Conservation (phyloP, 495 filamentous ascomycete genomes). For the Annulohypoxylon moriforme region DNA sequence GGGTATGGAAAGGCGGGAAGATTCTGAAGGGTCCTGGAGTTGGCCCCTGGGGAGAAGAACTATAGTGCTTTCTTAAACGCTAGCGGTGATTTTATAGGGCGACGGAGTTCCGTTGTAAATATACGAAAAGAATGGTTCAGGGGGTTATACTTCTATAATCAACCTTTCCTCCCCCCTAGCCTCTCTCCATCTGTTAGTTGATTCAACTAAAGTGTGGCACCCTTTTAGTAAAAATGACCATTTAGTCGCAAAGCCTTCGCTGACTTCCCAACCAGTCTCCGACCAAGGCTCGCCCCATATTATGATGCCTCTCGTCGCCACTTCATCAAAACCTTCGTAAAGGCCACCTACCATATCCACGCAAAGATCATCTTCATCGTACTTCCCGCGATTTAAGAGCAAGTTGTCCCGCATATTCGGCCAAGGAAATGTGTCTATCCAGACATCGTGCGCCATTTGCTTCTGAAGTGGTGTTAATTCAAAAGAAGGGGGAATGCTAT, state of each 20-base stretch:
- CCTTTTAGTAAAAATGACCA: slow-evolving; percentile 65
- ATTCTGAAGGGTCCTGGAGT: slow-evolving; percentile 55
- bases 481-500: slow-evolving; percentile 52
- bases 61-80: neutral
- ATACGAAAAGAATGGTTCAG: neutral
- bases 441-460: slow-evolving; percentile 54
- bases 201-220: slow-evolving; percentile 58
- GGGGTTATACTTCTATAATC: slow-evolving; percentile 54
- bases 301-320: slow-evolving; percentile 54
- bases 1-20: slow-evolving; percentile 62
- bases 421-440: slow-evolving; percentile 62
- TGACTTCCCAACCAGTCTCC: slow-evolving; percentile 62
- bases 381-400: slow-evolving; percentile 52
- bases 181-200: slow-evolving; percentile 64
- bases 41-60: slow-evolving; percentile 53
- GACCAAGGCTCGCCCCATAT: slow-evolving; percentile 65
- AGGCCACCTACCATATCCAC: slow-evolving; percentile 61
- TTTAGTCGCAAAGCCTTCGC: slow-evolving; percentile 60
- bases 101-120: neutral
- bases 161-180: slow-evolving; percentile 61
- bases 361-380: slow-evolving; percentile 61
- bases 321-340: slow-evolving; percentile 48
- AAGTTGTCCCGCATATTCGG: slow-evolving; percentile 63
- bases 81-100: neutral
- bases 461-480: slow-evolving; percentile 57